Percentiles rank a stretch among this genome's conserved stretches.
These are phyloP conservation scores for Calonectria fujianensis DNA, from an alignment of 2,329 filamentous ascomycete species.

Conservation along the genomic window DNA sequence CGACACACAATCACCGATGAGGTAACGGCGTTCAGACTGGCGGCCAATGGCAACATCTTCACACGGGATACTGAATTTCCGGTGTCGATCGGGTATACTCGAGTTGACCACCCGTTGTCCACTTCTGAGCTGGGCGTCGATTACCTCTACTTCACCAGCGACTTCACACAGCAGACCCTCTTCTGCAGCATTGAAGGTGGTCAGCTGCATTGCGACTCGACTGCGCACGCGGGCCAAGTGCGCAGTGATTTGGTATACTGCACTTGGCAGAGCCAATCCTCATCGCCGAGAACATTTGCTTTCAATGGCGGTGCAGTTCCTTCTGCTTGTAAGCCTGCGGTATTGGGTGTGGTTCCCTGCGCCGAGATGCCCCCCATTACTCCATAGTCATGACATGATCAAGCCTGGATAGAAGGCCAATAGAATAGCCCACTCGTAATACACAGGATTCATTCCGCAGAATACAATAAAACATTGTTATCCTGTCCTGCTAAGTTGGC, in stretches of 20 bases:
- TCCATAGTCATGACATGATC: neutral
- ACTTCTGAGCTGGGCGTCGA: neutral
- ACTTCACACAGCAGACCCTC: neutral
- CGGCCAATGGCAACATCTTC: neutral
- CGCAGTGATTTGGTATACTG: neutral
- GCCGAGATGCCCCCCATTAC: neutral
- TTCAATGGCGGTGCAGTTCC: neutral
- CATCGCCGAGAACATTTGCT: neutral
- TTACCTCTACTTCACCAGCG: constrained; percentile 20
- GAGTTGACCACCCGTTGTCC: neutral
- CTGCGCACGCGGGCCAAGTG: neutral
- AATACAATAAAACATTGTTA: neutral
- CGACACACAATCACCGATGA: neutral
- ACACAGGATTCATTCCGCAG: neutral
- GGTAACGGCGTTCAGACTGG: neutral
- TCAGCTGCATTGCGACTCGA: neutral
- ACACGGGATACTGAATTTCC: neutral
- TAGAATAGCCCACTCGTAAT: neutral
- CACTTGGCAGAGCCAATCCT: neutral
- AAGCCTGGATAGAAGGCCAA: neutral
- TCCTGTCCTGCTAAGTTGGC: neutral
- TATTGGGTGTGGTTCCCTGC: neutral
- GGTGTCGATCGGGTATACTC: neutral
- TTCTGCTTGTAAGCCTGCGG: neutral
- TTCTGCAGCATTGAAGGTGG: neutral